Percentiles rank a stretch among this genome's conserved stretches.
phyloP scores from a whole-genome alignment of 176 grass and related monocot genomes.

The Canna indica region DNA sequence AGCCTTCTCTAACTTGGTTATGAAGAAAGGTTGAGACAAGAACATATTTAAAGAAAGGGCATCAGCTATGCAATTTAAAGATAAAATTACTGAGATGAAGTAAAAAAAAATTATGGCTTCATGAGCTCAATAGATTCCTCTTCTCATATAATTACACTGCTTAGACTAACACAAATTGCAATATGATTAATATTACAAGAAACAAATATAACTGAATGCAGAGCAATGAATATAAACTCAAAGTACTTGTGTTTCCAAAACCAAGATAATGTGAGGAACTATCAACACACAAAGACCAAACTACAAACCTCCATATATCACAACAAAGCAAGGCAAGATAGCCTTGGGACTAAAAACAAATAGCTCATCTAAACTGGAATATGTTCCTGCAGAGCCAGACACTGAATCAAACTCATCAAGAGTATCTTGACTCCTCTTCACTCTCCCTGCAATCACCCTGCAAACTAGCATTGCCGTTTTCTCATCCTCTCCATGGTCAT shows the following conservation, averaged over 20 bases:
- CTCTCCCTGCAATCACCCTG: slow-evolving; percentile 7
- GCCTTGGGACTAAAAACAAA: slow-evolving; percentile 60
- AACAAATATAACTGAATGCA: neutral
- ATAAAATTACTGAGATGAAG: too few species aligned
- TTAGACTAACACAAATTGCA: neutral
- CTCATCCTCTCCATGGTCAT: neutral
- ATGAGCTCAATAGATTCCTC: too few species aligned
- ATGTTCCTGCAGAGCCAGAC: slow-evolving; percentile 27
- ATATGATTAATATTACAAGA: too few species aligned
- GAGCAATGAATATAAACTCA: neutral
- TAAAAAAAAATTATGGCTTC: too few species aligned
- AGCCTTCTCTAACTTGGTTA: too few species aligned
- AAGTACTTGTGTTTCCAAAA: neutral
- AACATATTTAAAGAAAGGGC: neutral
- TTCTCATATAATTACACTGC: too few species aligned
- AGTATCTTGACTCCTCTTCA: neutral
- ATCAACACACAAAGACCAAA: neutral
- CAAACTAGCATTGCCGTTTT: slow-evolving; percentile 8
- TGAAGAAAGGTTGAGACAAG: neutral
- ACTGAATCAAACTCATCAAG: slow-evolving; percentile 29
- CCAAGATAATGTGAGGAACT: neutral
- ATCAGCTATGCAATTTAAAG: too few species aligned
- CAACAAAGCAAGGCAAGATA: slow-evolving; percentile 76
- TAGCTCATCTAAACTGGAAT: slow-evolving; percentile 61
- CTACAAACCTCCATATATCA: slow-evolving; percentile 57